Conservation (phyloP, 805 yeast genomes). For the Helenozyma baotianmanensis region DNA sequence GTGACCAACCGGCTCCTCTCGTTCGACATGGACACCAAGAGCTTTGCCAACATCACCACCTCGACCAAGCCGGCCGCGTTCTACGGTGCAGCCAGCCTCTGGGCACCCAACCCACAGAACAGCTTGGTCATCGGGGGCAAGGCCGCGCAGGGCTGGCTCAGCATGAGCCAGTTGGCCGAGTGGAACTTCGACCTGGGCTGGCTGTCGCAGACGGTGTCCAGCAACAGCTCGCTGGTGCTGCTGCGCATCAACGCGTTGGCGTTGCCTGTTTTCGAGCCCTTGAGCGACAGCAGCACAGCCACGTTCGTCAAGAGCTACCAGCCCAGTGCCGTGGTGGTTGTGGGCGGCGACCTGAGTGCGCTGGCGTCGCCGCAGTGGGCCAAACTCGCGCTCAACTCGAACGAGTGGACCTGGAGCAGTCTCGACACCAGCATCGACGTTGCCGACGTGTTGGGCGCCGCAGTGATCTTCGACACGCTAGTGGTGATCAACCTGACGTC, state of each 20-base stretch:
- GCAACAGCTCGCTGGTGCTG: constrained; percentile 29
- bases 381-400: constrained; percentile 27
- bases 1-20: constrained; percentile 43
- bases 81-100: constrained; percentile 45
- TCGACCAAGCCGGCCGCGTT: constrained; percentile 54
- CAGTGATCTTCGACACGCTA: constrained; percentile 47
- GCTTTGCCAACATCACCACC: constrained; percentile 38
- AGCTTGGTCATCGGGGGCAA: constrained; percentile 64
- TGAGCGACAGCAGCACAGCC: constrained; percentile 16
- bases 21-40: constrained; percentile 31
- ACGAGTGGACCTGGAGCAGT: constrained; percentile 38
- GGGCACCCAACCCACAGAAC: constrained; percentile 43
- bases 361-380: constrained; percentile 41
- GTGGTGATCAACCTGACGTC: constrained; percentile 31
- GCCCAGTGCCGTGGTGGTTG: constrained; percentile 42
- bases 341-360: constrained; percentile 54
- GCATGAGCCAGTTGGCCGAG: constrained; percentile 66
- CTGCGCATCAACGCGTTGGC: constrained; percentile 51
- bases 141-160: constrained; percentile 61
- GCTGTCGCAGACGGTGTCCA: constrained; percentile 45
- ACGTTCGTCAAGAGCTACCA: constrained; percentile 29
- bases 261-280: constrained; percentile 47
- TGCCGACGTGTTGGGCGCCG: constrained; percentile 43
- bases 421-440: constrained; percentile 13
- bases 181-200: constrained; percentile 67